phyloP scores from a whole-genome alignment of 208 protist genomes.

The Tritrichomonas foetus region DNA sequence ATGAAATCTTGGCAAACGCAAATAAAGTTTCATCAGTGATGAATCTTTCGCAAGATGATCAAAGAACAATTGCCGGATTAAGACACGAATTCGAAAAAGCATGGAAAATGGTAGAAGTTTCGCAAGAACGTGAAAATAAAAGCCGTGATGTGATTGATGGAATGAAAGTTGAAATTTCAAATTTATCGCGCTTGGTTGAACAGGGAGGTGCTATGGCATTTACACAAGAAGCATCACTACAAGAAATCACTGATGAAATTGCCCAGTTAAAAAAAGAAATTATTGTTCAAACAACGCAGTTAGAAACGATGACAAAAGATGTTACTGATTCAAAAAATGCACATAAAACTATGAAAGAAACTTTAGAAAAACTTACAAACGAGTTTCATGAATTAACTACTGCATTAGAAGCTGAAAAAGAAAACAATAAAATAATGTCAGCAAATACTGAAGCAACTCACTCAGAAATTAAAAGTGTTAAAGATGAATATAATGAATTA shows the following conservation, averaged over 20 bases:
- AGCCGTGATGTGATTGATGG: constrained; percentile 80
- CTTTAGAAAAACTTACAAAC: not conserved
- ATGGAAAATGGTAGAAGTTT: constrained; percentile 88
- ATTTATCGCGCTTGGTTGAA: constrained; percentile 80
- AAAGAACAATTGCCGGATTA: constrained; percentile 78
- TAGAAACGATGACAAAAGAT: constrained; percentile 1
- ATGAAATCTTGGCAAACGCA: constrained; percentile 82
- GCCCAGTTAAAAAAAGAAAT: not conserved
- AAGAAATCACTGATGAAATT: not conserved
- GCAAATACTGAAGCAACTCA: not conserved
- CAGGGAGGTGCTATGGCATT: constrained; percentile 76
- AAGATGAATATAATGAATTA: not conserved
- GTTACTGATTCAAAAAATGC: not conserved
- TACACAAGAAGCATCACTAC: constrained; percentile 79
- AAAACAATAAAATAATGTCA: not conserved
- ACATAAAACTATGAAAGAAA: not conserved
- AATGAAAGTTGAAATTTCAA: constrained; percentile 81
- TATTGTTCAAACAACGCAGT: not conserved
- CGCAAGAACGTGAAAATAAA: constrained; percentile 85
- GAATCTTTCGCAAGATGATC: constrained; percentile 84
- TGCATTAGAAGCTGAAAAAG: not conserved
- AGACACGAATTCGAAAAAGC: constrained; percentile 70
- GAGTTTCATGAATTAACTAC: not conserved
- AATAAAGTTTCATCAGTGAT: constrained; percentile 86
- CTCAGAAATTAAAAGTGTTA: not conserved